Evolutionary conservation across 495 filamentous ascomycete species (phyloP).

Genomic region (Daldinia caldariorum): DNA sequence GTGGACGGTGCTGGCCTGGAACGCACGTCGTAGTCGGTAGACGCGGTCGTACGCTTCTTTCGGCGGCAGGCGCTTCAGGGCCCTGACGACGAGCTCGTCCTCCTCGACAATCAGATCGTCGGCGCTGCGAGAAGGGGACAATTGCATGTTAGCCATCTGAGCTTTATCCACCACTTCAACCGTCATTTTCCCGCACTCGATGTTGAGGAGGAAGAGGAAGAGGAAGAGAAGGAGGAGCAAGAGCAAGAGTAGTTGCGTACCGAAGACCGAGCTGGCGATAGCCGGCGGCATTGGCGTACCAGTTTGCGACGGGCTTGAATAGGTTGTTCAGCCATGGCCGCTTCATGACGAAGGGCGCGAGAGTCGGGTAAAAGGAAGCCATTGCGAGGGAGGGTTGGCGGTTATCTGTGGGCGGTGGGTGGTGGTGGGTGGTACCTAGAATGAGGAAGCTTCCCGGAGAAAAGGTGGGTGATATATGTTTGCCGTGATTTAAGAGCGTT

Average conservation of each 20-base stretch:
- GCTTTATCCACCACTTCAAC: background rate
- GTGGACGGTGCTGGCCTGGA: conserved; percentile 80
- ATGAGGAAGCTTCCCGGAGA: conserved; percentile 30
- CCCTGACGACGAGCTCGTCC: conserved; percentile 81
- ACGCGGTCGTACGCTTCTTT: conserved; percentile 96
- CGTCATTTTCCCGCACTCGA: background rate
- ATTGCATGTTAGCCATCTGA: conserved; percentile 9
- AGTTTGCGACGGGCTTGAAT: conserved; percentile 80
- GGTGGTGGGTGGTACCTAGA: too few species aligned
- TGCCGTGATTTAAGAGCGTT: conserved; percentile 10
- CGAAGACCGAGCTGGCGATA: conserved; percentile 92
- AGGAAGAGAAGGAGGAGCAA: background rate
- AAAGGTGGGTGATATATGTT: conserved; percentile 21
- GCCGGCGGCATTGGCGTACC: conserved; percentile 86
- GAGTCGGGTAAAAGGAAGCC: conserved; percentile 75
- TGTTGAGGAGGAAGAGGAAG: background rate
- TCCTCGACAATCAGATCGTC: conserved; percentile 96
- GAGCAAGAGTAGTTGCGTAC: conserved; percentile 60
- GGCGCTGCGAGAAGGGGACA: conserved; percentile 70
- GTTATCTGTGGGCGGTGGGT: conserved; percentile 1
- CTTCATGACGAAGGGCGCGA: conserved; percentile 76
- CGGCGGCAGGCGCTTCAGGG: conserved; percentile 86
- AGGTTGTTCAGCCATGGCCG: conserved; percentile 84
- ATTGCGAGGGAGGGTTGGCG: conserved; percentile 47
- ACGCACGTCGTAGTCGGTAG: conserved; percentile 93